phyloP scores from a whole-genome alignment of 2,329 filamentous ascomycete species.

The Lasiodiplodia sp. region DNA sequence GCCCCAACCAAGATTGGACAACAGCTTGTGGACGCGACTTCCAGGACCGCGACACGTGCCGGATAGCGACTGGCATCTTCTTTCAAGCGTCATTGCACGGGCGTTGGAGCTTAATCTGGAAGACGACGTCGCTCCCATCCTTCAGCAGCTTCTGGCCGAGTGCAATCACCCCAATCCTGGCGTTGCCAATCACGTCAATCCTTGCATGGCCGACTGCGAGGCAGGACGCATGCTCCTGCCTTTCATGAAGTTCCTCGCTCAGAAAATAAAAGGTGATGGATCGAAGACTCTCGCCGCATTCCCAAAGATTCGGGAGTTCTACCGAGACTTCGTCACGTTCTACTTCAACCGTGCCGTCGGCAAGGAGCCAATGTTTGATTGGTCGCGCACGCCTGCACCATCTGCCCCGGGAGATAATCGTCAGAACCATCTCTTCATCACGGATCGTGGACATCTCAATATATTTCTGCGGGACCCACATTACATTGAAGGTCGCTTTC shows the following conservation, averaged over 20 bases:
- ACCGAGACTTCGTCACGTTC: not conserved
- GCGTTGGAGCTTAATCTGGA: not conserved
- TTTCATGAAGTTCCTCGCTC: not conserved
- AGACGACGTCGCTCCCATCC: not conserved
- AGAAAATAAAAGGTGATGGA: not conserved
- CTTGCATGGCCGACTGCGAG: not conserved
- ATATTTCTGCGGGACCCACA: not conserved
- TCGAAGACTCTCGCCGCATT: not conserved
- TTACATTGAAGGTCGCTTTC: not conserved
- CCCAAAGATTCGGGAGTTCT: not conserved
- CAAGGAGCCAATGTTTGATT: not conserved
- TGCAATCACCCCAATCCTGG: not conserved
- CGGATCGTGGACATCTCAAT: not conserved
- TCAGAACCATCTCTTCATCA: not conserved
- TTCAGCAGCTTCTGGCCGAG: not conserved
- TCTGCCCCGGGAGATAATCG: not conserved
- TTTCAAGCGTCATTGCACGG: not conserved
- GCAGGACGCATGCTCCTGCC: not conserved
- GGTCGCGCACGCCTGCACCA: not conserved
- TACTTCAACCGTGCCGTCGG: not conserved
- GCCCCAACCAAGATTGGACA: not conserved
- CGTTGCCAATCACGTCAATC: too few relatives aligned
- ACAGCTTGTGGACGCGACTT: not conserved
- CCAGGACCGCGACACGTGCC: not conserved
- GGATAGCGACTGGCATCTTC: not conserved